Evolutionary conservation across 139 green algal genomes (phyloP), one percentile per base, ranked within the genome.

Genomic region (Chara braunii): DNA sequence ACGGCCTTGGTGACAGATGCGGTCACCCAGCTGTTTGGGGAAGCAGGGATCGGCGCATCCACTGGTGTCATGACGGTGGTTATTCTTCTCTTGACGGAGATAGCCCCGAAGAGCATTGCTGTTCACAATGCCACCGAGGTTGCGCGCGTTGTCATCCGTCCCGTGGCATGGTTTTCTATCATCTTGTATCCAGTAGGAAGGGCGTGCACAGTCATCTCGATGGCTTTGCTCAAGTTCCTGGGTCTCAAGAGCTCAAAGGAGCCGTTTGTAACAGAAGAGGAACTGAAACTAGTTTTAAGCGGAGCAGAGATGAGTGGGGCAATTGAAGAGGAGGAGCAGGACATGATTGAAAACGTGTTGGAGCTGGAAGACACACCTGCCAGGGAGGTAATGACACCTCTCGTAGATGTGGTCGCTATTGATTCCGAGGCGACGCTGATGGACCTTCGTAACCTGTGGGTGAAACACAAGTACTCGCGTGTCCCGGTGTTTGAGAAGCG

Each of bases 301-400:
- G 72, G 72, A 14, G 72, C 72, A 3, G 70, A 78, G 43, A 57
- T 57, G 12, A 79, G 72, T 29, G 70, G 71, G 28, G 55, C 71
- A 2, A 79, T 79, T 32, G 70, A 79, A 32, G 70, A 78, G 33
- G 70, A 77, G 24, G 72, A 79, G 35, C 70, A 74, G 63, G 54
- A 72, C 22, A 83, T 84, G 78, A 80, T 84, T 4, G 52, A 83
- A 26, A 72, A 72, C 22, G 75, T 83, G 14, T 37, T 84, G 0
- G 68, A 84, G 11, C 51, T 84, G 22, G 43, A 80, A 2, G 60
- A 83, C n/a, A 83, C 51, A 35, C 40, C 52, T 3, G 78, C 79
- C 51, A 26, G 57, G 1, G 74, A 82, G 33, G 48, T 83, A 5
- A 84, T 84, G 74, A 84, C 78, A 23, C 75, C 78, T 37, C 56